A percentile compares a stretch with the other conserved stretches of the same genome.
Evolutionary conservation across 495 filamentous ascomycete genomes (phyloP).

Genomic region (Choiromyces venosus): DNA sequence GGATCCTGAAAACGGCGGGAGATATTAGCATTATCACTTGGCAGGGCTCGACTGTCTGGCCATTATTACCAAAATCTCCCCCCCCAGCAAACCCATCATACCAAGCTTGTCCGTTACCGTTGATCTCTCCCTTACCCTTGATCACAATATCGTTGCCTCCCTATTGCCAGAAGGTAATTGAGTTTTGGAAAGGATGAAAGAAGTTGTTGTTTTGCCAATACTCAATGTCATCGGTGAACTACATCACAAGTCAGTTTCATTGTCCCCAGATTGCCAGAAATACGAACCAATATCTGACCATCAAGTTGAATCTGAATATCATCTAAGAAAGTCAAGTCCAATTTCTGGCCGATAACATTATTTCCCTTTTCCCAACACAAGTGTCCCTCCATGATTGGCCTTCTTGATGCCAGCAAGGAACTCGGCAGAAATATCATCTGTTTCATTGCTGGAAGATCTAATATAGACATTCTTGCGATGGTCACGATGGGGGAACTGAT

Average conservation of each 20-base stretch:
- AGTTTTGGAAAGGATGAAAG: slow-evolving; percentile 55
- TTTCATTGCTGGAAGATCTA: slow-evolving; percentile 50
- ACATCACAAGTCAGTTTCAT: neutral
- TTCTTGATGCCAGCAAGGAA: slow-evolving; percentile 51
- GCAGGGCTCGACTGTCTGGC: neutral
- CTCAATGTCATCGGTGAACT: slow-evolving; percentile 55
- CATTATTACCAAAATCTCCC: slow-evolving; percentile 45
- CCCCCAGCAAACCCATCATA: slow-evolving; percentile 49
- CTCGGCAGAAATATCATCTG: slow-evolving; percentile 52
- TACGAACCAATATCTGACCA: slow-evolving; percentile 49
- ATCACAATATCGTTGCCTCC: slow-evolving; percentile 56
- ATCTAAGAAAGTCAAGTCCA: slow-evolving; percentile 55
- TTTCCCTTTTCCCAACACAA: slow-evolving; percentile 50
- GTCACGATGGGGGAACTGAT: slow-evolving; percentile 27
- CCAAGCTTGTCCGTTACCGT: slow-evolving; percentile 54
- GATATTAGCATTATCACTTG: neutral
- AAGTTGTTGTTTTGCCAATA: slow-evolving; percentile 59
- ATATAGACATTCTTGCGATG: slow-evolving; percentile 50
- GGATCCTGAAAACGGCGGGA: slow-evolving; percentile 45
- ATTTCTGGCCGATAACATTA: slow-evolving; percentile 54
- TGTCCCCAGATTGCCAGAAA: neutral
- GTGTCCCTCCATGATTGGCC: slow-evolving; percentile 53
- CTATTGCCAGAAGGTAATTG: slow-evolving; percentile 58
- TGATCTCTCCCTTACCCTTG: slow-evolving; percentile 51
- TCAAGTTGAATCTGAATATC: slow-evolving; percentile 55